Base-by-base conservation (phyloP, 2,329 filamentous ascomycete genomes). In the Ceratocystis albifundus region DNA sequence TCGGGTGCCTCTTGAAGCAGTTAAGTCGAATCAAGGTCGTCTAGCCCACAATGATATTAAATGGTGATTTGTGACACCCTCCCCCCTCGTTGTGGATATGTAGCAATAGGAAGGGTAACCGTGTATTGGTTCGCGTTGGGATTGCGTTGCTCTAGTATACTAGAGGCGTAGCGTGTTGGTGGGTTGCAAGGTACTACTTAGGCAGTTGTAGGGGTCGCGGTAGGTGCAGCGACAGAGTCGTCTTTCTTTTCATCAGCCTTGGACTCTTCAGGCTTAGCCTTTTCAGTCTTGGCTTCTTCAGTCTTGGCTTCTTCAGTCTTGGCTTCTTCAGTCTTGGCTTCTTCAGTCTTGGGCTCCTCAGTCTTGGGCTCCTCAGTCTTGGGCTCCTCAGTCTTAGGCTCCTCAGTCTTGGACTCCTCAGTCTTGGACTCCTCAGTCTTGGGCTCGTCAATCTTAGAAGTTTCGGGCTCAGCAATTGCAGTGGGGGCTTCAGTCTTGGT, bases 251-350 rank as follows among this genome's bases (percentile, higher is more conserved):
- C 65, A 61, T 63, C 66, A 30, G 30, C 57, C 32, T 65, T 57
- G 53, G 68, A 59, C 62, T 65, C 66, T 55, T 64, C 68, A 22
- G 44, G 44, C 46, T 67, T 36, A 46, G 68, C 59, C 46, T 71
- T 66, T 61, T 72, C 73, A 55, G 70, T 69, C 59, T 71, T 70
- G n/a, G n/a, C n/a, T n/a, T n/a, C n/a, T n/a, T n/a, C n/a, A n/a
- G n/a, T n/a, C n/a, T n/a, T n/a, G n/a, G n/a, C n/a, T n/a, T n/a
- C n/a, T n/a, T n/a, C n/a, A n/a, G n/a, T n/a, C n/a, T n/a, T n/a
- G n/a, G n/a, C n/a, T n/a, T n/a, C n/a, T n/a, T n/a, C n/a, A n/a
- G n/a, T n/a, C n/a, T n/a, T n/a, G n/a, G n/a, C n/a, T n/a, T n/a
- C n/a, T n/a, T n/a, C n/a, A n/a, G n/a, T n/a, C n/a, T n/a, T n/a